Percentiles rank a stretch among this genome's conserved stretches.
Evolutionary conservation across 805 yeast genomes (phyloP).

Genomic region (Suhomyces pyralidae): DNA sequence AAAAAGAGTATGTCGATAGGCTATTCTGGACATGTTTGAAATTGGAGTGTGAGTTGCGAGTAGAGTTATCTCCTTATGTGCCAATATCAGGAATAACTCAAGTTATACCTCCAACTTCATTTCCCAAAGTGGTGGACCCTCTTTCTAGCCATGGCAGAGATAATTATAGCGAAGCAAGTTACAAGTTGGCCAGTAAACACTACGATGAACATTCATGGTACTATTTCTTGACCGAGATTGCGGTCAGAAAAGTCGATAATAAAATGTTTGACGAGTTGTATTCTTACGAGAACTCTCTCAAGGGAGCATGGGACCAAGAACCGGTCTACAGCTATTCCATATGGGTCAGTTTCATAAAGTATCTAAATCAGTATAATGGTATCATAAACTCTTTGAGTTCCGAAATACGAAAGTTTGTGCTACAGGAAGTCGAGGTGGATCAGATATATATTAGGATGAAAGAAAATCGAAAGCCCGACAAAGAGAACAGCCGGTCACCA

Average conservation of each 20-base stretch:
- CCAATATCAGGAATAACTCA: conserved; percentile 31
- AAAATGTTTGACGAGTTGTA: conserved; percentile 32
- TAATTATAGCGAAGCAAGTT: conserved; percentile 20
- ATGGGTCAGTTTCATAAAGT: conserved; percentile 30
- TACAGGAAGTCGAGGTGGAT: conserved; percentile 29
- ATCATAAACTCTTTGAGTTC: conserved; percentile 37
- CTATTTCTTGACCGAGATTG: conserved; percentile 37
- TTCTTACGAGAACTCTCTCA: conserved; percentile 10
- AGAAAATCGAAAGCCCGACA: conserved; percentile 15
- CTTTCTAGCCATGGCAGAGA: conserved; percentile 10
- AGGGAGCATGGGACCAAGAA: conserved; percentile 22
- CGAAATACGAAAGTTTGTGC: conserved; percentile 27
- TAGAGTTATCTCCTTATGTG: conserved; percentile 33
- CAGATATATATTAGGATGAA: conserved; percentile 28
- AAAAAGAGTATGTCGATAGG: conserved; percentile 23
- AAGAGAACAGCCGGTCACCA: conserved; percentile 8
- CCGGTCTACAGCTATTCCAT: conserved; percentile 18
- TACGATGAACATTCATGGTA: conserved; percentile 35
- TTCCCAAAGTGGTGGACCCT: conserved; percentile 30
- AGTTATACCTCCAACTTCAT: conserved; percentile 28
- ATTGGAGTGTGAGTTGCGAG: conserved; percentile 34
- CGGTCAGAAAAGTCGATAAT: conserved; percentile 39
- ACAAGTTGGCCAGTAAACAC: conserved; percentile 21
- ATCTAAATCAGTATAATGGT: conserved; percentile 36
- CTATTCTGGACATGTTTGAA: conserved; percentile 38